phyloP scores from a whole-genome alignment of 352 stramenopile genomes.

The Elongisporangium anandrum region DNA sequence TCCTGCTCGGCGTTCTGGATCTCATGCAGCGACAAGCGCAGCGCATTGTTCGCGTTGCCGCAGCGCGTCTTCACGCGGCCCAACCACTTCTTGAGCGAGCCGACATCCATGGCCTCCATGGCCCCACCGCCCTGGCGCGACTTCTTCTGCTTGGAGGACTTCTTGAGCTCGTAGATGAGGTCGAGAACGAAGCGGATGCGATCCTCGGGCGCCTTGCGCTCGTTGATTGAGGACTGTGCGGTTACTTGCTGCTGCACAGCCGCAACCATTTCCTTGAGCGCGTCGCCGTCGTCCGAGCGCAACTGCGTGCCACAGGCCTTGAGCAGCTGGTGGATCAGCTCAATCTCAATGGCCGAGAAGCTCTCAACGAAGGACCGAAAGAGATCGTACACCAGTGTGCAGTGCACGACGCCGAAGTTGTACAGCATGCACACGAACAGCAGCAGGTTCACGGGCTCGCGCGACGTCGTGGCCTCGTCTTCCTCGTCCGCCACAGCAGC shows the following conservation, averaged over 20 bases:
- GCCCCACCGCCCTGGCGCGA: constrained; percentile 24
- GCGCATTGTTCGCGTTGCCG: constrained; percentile 63
- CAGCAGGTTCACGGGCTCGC: constrained; percentile 76
- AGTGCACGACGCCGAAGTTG: constrained; percentile 87
- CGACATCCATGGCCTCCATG: constrained; percentile 55
- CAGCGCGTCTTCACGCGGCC: constrained; percentile 92
- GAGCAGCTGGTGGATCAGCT: constrained; percentile 85
- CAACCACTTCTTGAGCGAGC: constrained; percentile 91
- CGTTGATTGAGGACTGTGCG: constrained; percentile 20
- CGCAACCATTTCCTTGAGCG: constrained; percentile 84
- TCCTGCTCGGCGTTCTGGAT: constrained; percentile 79
- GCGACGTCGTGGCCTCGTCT: constrained; percentile 32
- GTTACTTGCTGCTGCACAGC: constrained; percentile 76
- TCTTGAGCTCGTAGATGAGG: constrained; percentile 96
- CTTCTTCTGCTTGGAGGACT: constrained; percentile 90
- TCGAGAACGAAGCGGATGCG: constrained; percentile 90
- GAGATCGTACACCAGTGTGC: constrained; percentile 89
- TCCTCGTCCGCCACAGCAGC: constrained; percentile 15
- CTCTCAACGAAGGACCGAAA: constrained; percentile 77
- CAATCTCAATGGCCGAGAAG: constrained; percentile 75
- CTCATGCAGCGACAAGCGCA: constrained; percentile 72
- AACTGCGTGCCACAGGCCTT: constrained; percentile 80
- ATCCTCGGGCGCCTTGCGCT: constrained; percentile 32
- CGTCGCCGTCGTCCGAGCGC: constrained; percentile 74
- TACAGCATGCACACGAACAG: constrained; percentile 89